Conservation (phyloP, 139 green algal species). For the Ettlia oleoabundans region DNA sequence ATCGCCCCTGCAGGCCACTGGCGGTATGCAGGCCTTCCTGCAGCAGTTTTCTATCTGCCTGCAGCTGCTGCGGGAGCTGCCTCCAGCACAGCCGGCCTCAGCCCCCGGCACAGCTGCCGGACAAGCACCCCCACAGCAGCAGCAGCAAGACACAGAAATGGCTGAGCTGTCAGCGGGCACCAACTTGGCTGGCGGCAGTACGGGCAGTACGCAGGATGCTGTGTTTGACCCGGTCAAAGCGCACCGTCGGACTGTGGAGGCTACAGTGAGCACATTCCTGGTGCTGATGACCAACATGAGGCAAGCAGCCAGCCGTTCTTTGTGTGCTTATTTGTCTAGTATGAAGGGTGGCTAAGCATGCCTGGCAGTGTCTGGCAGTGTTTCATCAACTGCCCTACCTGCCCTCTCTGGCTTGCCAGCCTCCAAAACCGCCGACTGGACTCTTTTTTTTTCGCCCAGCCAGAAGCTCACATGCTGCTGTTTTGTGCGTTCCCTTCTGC, state of each 20-base stretch:
- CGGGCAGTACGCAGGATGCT: neutral
- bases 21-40: conserved; percentile 54
- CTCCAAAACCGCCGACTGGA: no score
- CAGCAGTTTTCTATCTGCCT: conserved; percentile 21
- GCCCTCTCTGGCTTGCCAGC: no score
- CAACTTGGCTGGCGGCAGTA: neutral
- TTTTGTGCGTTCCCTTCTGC: neutral
- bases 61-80: conserved; percentile 37
- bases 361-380: no score
- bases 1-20: conserved; percentile 26
- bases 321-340: no score
- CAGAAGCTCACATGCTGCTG: neutral
- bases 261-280: conserved; percentile 37
- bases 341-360: no score
- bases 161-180: neutral
- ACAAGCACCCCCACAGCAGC: neutral
- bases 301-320: no score
- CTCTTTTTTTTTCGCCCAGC: neutral
- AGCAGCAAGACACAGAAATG: neutral
- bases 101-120: neutral
- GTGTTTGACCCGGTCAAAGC: neutral
- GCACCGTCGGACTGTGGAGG: conserved; percentile 40
- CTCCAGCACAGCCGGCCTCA: neutral
- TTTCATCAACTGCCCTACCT: no score
- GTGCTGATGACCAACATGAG: conserved; percentile 71